These are phyloP conservation scores for Hygrocybe coccinea DNA, from an alignment of 768 basidiomycete genomes.

Conservation along the genomic window DNA sequence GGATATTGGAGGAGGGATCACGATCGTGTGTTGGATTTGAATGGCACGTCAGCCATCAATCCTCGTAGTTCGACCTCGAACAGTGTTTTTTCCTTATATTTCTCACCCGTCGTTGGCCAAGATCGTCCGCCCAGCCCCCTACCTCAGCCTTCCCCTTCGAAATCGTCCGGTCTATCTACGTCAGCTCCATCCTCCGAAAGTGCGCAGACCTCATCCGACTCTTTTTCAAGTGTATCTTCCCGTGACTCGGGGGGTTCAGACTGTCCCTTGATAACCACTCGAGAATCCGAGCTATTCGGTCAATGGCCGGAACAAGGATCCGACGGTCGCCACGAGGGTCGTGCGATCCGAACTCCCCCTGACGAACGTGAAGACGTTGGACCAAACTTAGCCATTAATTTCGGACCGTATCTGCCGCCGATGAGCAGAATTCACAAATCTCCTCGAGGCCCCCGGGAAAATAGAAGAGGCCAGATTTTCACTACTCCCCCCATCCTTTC, in stretches of 20 bases:
- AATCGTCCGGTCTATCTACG: neutral
- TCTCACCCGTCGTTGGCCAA: constrained; percentile 18
- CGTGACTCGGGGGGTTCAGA: constrained; percentile 1
- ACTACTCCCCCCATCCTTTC: too few relatives aligned
- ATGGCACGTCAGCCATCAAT: constrained; percentile 33
- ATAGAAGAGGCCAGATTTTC: too few relatives aligned
- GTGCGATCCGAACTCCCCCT: neutral
- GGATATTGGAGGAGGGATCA: constrained; percentile 70
- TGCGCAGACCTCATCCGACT: constrained; percentile 33
- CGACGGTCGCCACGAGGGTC: neutral
- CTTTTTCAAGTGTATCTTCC: neutral
- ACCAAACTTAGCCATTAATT: too few relatives aligned
- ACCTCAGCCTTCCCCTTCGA: neutral
- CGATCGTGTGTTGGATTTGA: constrained; percentile 54
- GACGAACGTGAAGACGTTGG: too few relatives aligned
- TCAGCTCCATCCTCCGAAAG: constrained; percentile 13
- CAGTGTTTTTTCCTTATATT: constrained; percentile 57
- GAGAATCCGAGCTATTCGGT: neutral
- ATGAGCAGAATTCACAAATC: too few relatives aligned
- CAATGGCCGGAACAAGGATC: too few relatives aligned
- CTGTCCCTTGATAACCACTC: neutral
- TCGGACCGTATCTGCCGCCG: too few relatives aligned
- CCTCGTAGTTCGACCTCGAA: constrained; percentile 44
- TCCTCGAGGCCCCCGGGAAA: too few relatives aligned
- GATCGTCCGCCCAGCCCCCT: constrained; percentile 3